Percentiles rank a stretch among this genome's conserved stretches.
Evolutionary conservation across 768 basidiomycete genomes (phyloP).

Genomic region (Tylopilus rubrobrunneus): DNA sequence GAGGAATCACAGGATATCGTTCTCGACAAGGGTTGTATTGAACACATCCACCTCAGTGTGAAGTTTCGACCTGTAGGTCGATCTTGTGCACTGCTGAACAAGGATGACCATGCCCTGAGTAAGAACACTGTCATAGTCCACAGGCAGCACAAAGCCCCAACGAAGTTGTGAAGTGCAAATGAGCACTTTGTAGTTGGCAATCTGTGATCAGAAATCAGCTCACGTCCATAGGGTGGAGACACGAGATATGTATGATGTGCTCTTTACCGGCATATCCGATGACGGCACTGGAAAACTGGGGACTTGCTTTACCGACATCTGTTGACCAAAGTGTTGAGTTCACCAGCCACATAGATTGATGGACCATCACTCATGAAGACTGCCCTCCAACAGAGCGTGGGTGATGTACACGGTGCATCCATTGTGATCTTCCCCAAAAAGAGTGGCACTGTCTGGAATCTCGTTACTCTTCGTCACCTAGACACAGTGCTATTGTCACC

Average conservation of each 20-base stretch:
- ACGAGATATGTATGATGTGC: slow-evolving; percentile 22
- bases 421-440: slow-evolving; percentile 31
- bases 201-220: slow-evolving; percentile 14
- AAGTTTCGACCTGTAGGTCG: background rate
- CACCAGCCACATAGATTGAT: background rate
- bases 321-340: background rate
- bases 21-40: slow-evolving; percentile 26
- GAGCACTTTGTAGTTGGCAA: slow-evolving; percentile 32
- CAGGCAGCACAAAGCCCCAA: slow-evolving; percentile 25
- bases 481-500: background rate
- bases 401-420: slow-evolving; percentile 28
- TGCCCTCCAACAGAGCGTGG: slow-evolving; percentile 30
- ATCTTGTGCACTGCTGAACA: slow-evolving; percentile 19
- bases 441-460: slow-evolving; percentile 35
- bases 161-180: slow-evolving; percentile 34
- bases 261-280: slow-evolving; percentile 35
- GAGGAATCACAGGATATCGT: slow-evolving; percentile 27
- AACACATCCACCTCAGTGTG: slow-evolving; percentile 14
- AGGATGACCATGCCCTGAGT: slow-evolving; percentile 30
- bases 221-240: background rate
- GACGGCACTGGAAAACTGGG: slow-evolving; percentile 29
- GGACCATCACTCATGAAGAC: slow-evolving; percentile 26
- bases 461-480: slow-evolving; percentile 28
- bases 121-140: slow-evolving; percentile 9
- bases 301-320: slow-evolving; percentile 35